Conservation (phyloP, 768 basidiomycete genomes). For the Megacollybia marginata region DNA sequence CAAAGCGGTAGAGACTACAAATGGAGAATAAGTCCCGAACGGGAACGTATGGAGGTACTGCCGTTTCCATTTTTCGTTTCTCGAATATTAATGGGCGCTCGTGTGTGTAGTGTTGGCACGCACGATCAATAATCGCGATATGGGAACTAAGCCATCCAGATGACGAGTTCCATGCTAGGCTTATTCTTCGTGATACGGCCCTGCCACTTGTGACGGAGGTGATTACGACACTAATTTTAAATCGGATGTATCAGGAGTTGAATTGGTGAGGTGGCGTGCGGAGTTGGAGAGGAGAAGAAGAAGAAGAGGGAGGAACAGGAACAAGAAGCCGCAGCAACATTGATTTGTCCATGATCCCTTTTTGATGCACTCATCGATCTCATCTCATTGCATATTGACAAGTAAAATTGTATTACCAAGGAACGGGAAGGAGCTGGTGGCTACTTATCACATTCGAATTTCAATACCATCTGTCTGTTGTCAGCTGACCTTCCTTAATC, state of each 20-base stretch:
- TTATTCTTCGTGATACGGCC: slow-evolving; percentile 51
- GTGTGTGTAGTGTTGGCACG: slow-evolving; percentile 62
- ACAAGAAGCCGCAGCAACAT: too few relatives aligned
- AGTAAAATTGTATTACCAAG: too few relatives aligned
- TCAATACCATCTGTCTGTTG: too few relatives aligned
- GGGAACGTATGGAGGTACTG: slow-evolving; percentile 54
- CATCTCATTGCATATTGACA: too few relatives aligned
- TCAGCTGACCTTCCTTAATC: too few relatives aligned
- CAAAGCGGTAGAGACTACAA: slow-evolving; percentile 67
- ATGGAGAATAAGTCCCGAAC: slow-evolving; percentile 55
- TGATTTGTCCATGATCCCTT: too few relatives aligned
- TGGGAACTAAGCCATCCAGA: slow-evolving; percentile 60
- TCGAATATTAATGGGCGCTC: slow-evolving; percentile 1
- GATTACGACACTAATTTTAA: slow-evolving; percentile 65
- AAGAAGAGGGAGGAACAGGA: too few relatives aligned
- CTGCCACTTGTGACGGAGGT: slow-evolving; percentile 69
- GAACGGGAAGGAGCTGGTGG: too few relatives aligned
- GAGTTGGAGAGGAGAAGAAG: too few relatives aligned
- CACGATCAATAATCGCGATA: slow-evolving; percentile 50
- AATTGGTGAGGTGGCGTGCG: slow-evolving; percentile 34
- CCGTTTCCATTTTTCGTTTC: neutral
- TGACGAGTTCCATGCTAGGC: slow-evolving; percentile 49
- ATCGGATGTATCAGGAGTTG: slow-evolving; percentile 58
- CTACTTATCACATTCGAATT: too few relatives aligned
- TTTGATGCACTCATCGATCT: too few relatives aligned